phyloP scores from a whole-genome alignment of 352 stramenopile species.

The Phytophthora crassamura region DNA sequence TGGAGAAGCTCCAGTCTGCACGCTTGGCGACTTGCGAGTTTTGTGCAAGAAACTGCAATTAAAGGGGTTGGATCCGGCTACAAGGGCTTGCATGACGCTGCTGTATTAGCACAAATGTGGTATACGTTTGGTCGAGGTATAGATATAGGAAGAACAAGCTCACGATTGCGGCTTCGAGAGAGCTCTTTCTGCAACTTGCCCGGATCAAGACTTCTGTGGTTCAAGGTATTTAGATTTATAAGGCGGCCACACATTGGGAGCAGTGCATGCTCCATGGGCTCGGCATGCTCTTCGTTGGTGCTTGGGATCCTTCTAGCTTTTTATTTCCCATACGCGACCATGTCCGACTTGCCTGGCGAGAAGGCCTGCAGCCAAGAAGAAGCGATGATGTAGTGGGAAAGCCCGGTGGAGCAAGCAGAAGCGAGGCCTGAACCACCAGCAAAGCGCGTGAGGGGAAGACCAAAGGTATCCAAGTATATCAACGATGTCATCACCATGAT shows the following conservation, averaged over 20 bases:
- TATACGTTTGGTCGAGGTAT: conserved; percentile 13
- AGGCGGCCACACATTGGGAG: conserved; percentile 2
- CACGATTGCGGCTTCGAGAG: neutral
- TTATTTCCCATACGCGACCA: too few relatives aligned
- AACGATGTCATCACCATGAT: too few relatives aligned
- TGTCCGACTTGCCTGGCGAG: too few relatives aligned
- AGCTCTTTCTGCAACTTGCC: conserved; percentile 9
- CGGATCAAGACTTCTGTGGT: conserved; percentile 9
- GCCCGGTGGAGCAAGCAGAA: neutral
- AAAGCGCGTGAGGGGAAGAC: conserved; percentile 6
- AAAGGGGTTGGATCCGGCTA: neutral
- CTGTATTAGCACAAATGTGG: conserved; percentile 17
- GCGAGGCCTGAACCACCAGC: neutral
- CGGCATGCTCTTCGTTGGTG: conserved; percentile 6
- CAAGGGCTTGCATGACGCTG: neutral
- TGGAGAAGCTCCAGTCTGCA: too few relatives aligned
- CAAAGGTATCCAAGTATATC: conserved; percentile 21
- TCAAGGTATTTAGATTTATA: conserved; percentile 19
- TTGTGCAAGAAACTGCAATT: too few relatives aligned
- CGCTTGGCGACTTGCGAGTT: too few relatives aligned
- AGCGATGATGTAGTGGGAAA: too few relatives aligned
- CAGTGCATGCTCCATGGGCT: conserved; percentile 20
- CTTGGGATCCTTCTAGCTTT: too few relatives aligned
- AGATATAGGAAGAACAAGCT: conserved; percentile 9
- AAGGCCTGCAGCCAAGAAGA: too few relatives aligned